phyloP scores from a whole-genome alignment of 371 early-diverging fungal species.

The Syncephalis fuscata region DNA sequence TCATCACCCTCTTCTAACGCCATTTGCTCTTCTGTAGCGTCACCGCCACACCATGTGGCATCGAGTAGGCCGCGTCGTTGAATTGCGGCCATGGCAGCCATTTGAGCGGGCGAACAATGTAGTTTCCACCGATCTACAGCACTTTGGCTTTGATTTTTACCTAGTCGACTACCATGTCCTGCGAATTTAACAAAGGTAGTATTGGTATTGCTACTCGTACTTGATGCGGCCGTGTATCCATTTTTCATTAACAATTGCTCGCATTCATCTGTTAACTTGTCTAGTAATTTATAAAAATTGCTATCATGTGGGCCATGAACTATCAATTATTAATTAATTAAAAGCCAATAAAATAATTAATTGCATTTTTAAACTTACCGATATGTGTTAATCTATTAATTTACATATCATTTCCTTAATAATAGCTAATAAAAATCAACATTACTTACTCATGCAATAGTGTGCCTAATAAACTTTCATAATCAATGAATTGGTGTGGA shows the following conservation, averaged over 20 bases:
- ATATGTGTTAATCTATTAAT: too few species aligned
- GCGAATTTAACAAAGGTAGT: background rate
- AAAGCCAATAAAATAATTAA: too few species aligned
- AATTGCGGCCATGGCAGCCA: conserved; percentile 22
- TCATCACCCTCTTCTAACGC: background rate
- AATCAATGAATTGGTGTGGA: conserved; percentile 24
- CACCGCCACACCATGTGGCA: conserved; percentile 35
- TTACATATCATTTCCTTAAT: too few species aligned
- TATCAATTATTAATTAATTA: conserved; percentile 16
- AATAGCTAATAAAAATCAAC: background rate
- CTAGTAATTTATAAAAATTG: conserved; percentile 33
- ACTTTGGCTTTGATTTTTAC: conserved; percentile 11
- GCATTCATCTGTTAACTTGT: conserved; percentile 29
- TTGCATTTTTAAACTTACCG: too few species aligned
- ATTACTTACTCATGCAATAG: conserved; percentile 38
- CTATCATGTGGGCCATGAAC: conserved; percentile 45
- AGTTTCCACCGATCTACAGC: conserved; percentile 26
- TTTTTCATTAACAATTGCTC: conserved; percentile 31
- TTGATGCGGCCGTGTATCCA: conserved; percentile 25
- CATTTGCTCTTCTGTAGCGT: conserved; percentile 4
- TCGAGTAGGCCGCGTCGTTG: conserved; percentile 19
- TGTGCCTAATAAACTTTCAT: conserved; percentile 39
- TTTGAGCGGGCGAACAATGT: conserved; percentile 33
- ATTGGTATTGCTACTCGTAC: background rate
- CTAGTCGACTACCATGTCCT: background rate